phyloP scores from a whole-genome alignment of 2,329 filamentous ascomycete genomes.

The Purpureocillium lavendulum region DNA sequence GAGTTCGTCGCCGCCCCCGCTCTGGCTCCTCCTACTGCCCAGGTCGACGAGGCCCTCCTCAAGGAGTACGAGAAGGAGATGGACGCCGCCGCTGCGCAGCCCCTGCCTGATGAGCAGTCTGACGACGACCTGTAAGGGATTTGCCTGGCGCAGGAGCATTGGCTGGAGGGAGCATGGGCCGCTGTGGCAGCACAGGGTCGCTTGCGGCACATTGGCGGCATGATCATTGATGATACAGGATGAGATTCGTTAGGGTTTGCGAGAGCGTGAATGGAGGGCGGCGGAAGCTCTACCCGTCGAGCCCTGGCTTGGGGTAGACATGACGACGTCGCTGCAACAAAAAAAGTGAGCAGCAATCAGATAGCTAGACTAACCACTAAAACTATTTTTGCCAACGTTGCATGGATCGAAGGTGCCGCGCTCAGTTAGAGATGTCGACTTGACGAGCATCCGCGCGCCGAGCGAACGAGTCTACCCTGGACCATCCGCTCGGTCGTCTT shows the following conservation, averaged over 20 bases:
- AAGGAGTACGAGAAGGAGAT: slow-evolving; percentile 84
- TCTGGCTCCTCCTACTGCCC: slow-evolving; percentile 85
- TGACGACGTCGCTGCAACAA: slow-evolving; percentile 21
- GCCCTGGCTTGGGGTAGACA: slow-evolving; percentile 22
- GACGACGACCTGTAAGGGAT: slow-evolving; percentile 54
- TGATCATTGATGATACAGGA: slow-evolving; percentile 29
- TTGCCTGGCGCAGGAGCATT: slow-evolving; percentile 10
- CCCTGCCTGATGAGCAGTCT: slow-evolving; percentile 92
- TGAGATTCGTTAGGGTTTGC: slow-evolving; percentile 22
- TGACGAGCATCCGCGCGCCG: neutral
- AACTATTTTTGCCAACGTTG: slow-evolving; percentile 13
- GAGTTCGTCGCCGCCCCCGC: slow-evolving; percentile 95
- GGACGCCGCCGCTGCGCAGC: slow-evolving; percentile 67
- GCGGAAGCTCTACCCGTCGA: slow-evolving; percentile 18
- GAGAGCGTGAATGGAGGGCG: slow-evolving; percentile 26
- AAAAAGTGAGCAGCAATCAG: slow-evolving; percentile 14
- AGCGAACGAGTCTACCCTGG: too few species aligned
- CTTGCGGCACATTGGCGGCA: slow-evolving; percentile 20
- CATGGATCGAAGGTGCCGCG: neutral
- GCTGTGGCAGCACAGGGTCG: slow-evolving; percentile 12
- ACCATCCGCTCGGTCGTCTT: too few species aligned
- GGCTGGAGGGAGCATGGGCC: slow-evolving; percentile 15
- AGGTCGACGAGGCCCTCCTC: slow-evolving; percentile 78
- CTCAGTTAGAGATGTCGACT: neutral
- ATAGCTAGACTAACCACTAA: slow-evolving; percentile 29